Base-by-base conservation (phyloP, 163 green algal species). In the Scenedesmus sp. region DNA sequence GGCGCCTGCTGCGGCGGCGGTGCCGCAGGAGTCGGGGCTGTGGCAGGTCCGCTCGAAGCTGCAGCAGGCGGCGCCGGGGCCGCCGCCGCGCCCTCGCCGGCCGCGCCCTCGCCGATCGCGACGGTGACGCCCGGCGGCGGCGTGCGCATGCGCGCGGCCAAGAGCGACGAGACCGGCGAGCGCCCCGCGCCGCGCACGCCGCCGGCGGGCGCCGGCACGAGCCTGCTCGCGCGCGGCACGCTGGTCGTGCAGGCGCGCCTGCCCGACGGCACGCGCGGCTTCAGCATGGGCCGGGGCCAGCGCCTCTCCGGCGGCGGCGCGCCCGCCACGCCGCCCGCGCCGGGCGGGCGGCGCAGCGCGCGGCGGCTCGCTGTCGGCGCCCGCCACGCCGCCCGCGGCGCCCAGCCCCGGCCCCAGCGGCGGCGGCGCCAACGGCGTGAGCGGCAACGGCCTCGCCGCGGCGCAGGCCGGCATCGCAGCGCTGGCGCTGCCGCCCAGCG, bases 181-280 rank as follows among this genome's bases (percentile, higher is more conserved):
- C 54, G 63, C 18, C 67, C 67, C 9, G 36, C 63, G 31, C 67
- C 67, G 1, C 51, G 67, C 34, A 76, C 67, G 5, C 67, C 70
- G 26, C 57, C 70, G 62, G 70, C 56, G 29, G 57, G 70, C 44
- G 70, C 58, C 33, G 58, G 70, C 45, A 56, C 3, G 14, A 63
- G 26, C 70, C 72, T 80, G 60, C 29, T 64, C 3, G 28, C 14
- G 31, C 28, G 57, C 57, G 20, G 42, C 2, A 22, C 33, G 2
- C 11, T 34, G 45, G 54, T 48, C 10, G 45, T 67, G 24, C 45
- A 80, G 29, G 47, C 72, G 4, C 47, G 50, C 3, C 22, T 80
- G 33, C 72, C 72, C 15, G 72, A 80, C 28, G 72, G 72, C 47
- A 80, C 72, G 14, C 29, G 72, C 2, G 72, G 72, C 20, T 80